Conservation (phyloP, 352 stramenopile species). For the Globisporangium nagaii region DNA sequence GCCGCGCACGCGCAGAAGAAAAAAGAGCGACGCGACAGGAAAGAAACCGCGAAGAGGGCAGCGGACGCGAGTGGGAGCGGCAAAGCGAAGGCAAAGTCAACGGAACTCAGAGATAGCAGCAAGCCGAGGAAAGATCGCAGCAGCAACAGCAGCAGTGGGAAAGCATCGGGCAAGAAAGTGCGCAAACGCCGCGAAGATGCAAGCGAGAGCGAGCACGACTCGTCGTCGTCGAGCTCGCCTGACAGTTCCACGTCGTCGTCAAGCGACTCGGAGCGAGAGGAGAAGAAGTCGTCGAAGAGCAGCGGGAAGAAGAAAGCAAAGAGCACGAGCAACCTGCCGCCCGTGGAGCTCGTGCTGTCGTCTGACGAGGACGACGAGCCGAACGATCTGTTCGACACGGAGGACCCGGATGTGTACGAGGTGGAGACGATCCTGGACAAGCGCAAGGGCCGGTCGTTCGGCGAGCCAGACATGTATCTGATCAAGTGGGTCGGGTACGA, state of each 20-base stretch:
- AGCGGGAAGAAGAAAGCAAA: constrained; percentile 27
- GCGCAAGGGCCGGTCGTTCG: constrained; percentile 32
- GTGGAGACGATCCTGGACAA: constrained; percentile 71
- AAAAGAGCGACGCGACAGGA: constrained; percentile 19
- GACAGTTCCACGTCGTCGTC: constrained; percentile 16
- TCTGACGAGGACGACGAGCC: constrained; percentile 72
- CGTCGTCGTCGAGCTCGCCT: constrained; percentile 22
- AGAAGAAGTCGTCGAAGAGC: constrained; percentile 17
- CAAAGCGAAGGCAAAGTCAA: constrained; percentile 11
- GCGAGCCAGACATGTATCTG: constrained; percentile 61
- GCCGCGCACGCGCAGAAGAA: constrained; percentile 10
- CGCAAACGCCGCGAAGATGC: constrained; percentile 13
- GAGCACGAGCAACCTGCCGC: constrained; percentile 42
- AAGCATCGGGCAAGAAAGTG: neutral
- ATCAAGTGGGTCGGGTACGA: constrained; percentile 84
- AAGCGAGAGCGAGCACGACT: constrained; percentile 27
- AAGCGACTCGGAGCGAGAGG: constrained; percentile 20
- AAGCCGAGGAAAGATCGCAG: constrained; percentile 9
- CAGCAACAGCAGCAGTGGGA: constrained; percentile 3
- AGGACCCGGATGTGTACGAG: constrained; percentile 80
- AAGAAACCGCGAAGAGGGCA: constrained; percentile 3
- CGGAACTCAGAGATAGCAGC: constrained; percentile 4
- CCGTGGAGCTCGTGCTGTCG: constrained; percentile 52
- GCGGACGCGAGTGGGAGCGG: constrained; percentile 2
- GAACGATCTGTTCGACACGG: constrained; percentile 72